Evolutionary conservation across 2,329 filamentous ascomycete species (phyloP).

Genomic region (Aureobasidium uvarum): DNA sequence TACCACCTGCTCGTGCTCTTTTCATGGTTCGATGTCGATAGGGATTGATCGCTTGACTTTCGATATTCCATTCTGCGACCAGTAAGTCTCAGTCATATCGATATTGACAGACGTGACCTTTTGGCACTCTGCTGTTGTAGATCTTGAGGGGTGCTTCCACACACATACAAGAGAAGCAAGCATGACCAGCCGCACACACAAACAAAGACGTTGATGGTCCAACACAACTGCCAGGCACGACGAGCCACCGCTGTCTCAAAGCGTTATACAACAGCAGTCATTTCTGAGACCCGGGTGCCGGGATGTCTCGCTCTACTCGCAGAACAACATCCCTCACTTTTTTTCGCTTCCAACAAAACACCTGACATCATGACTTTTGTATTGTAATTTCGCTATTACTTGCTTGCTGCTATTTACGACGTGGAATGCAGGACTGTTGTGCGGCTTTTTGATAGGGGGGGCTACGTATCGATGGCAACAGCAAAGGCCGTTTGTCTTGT

Average conservation of each 20-base stretch:
- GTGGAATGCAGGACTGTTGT: not conserved
- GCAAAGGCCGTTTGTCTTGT: slow-evolving; percentile 15
- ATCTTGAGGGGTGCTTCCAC: not conserved
- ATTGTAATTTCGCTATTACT: not conserved
- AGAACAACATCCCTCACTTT: not conserved
- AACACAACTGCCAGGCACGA: not conserved
- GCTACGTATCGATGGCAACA: slow-evolving; percentile 18
- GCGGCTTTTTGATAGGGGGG: slow-evolving; percentile 9
- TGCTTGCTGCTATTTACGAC: slow-evolving; percentile 4
- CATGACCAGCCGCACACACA: not conserved
- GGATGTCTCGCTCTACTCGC: too few species aligned
- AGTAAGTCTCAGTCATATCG: not conserved
- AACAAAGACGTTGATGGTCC: not conserved
- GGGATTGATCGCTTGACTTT: not conserved
- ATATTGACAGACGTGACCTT: not conserved
- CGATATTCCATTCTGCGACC: not conserved
- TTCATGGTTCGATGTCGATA: not conserved
- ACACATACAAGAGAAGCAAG: not conserved
- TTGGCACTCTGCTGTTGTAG: not conserved
- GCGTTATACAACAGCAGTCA: not conserved
- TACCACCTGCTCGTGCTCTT: not conserved
- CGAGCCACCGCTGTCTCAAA: not conserved
- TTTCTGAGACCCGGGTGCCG: not conserved
- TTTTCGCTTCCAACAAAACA: not conserved
- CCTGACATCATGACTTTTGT: not conserved